Evolutionary conservation across 2,329 filamentous ascomycete species (phyloP).

Genomic region (Didymella pomorum): DNA sequence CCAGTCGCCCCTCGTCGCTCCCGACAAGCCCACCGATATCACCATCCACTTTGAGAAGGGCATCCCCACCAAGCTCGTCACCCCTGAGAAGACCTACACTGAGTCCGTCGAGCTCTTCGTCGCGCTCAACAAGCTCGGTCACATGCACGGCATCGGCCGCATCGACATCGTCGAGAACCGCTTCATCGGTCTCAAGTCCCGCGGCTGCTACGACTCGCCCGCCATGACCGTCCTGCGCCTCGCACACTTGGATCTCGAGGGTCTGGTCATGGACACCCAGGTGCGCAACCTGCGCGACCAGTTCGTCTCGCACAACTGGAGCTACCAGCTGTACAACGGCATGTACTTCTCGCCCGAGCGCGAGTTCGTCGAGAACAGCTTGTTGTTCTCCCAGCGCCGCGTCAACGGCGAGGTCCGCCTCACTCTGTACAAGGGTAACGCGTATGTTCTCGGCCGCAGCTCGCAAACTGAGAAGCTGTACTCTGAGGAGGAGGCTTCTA

Average conservation of each 20-base stretch:
- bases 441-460: constrained; percentile 66
- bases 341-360: constrained; percentile 75
- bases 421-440: constrained; percentile 72
- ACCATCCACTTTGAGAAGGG: constrained; percentile 77
- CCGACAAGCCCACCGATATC: constrained; percentile 75
- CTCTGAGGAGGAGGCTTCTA: constrained; percentile 69
- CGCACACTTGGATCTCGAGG: constrained; percentile 69
- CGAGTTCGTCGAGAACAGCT: constrained; percentile 72
- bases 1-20: constrained; percentile 72
- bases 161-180: constrained; percentile 86
- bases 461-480: constrained; percentile 75
- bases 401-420: constrained; percentile 64
- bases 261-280: constrained; percentile 72
- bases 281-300: constrained; percentile 75
- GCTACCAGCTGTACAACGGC: constrained; percentile 65
- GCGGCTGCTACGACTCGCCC: constrained; percentile 76
- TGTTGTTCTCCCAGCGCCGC: constrained; percentile 50
- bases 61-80: constrained; percentile 73
- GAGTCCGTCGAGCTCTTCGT: constrained; percentile 77
- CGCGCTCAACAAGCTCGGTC: constrained; percentile 74
- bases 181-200: constrained; percentile 80
- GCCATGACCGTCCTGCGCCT: constrained; percentile 59
- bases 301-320: constrained; percentile 65
- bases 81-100: constrained; percentile 66
- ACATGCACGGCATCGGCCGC: constrained; percentile 76